These are phyloP conservation scores for Rhipidocladum racemiflorum DNA, from an alignment of 176 grass and related monocot species.

Conservation along the genomic window DNA sequence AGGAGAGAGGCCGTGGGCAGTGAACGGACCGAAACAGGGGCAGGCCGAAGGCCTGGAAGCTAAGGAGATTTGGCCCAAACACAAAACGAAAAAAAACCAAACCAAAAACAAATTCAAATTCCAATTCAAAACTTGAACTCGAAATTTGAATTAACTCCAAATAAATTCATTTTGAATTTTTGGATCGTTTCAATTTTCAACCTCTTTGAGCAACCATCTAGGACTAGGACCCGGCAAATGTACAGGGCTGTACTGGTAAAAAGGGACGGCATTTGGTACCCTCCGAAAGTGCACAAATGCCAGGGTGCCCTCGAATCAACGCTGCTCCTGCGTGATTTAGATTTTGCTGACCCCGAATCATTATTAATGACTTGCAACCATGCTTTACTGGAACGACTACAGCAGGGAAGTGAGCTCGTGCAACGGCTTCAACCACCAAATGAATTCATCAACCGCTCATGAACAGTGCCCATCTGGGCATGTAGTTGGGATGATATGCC, in stretches of 20 bases:
- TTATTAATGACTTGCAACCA: background rate
- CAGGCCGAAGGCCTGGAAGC: no score
- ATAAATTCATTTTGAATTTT: no score
- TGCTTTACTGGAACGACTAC: background rate
- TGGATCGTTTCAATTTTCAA: no score
- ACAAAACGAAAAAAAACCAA: no score
- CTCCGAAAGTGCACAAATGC: background rate
- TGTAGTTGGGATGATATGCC: background rate
- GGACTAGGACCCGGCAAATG: background rate
- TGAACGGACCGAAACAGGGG: no score
- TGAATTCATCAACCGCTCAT: slow-evolving; percentile 7
- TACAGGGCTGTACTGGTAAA: background rate
- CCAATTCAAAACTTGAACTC: no score
- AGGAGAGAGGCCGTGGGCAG: no score
- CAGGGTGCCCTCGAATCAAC: background rate
- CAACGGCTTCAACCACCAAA: background rate
- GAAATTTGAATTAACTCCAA: no score
- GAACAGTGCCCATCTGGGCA: background rate
- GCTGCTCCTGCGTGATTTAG: background rate
- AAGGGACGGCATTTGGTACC: background rate
- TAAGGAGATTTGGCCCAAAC: no score
- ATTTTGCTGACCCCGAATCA: background rate
- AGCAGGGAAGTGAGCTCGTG: background rate
- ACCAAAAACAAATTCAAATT: no score
- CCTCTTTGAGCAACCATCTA: background rate